Evolutionary conservation across 2,329 filamentous ascomycete species (phyloP).

Genomic region (Nakataea oryzae): DNA sequence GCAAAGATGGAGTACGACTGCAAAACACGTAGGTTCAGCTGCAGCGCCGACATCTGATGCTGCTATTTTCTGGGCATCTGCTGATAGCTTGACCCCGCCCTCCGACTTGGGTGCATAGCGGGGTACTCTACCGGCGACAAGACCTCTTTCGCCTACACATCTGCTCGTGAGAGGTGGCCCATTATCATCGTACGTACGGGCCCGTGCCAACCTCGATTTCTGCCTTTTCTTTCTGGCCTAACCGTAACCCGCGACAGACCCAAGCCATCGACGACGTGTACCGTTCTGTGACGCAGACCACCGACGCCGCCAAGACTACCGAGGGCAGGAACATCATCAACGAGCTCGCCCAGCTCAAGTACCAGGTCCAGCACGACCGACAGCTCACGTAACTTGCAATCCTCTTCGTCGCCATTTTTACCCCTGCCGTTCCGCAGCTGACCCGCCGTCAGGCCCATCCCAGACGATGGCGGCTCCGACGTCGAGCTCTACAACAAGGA

Average conservation of each 20-base stretch:
- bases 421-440: neutral
- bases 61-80: neutral
- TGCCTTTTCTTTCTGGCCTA: neutral
- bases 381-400: slow-evolving; percentile 49
- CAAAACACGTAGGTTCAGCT: slow-evolving; percentile 52
- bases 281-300: slow-evolving; percentile 50
- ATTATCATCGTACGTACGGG: slow-evolving; percentile 68
- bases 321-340: slow-evolving; percentile 85
- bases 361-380: slow-evolving; percentile 87
- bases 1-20: slow-evolving; percentile 60
- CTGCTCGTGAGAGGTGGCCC: slow-evolving; percentile 83
- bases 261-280: slow-evolving; percentile 92
- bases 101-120: slow-evolving; percentile 33
- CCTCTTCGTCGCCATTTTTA: neutral
- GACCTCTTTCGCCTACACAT: slow-evolving; percentile 77
- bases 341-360: slow-evolving; percentile 74
- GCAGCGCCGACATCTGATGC: neutral
- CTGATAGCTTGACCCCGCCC: neutral
- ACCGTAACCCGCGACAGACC: slow-evolving; percentile 43
- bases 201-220: neutral
- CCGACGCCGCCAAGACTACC: slow-evolving; percentile 52
- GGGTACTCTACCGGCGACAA: slow-evolving; percentile 71
- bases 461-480: slow-evolving; percentile 68
- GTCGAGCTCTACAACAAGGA: slow-evolving; percentile 79
- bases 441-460: slow-evolving; percentile 45